Base-by-base conservation (phyloP, 1,139 yeast genomes). In the Candida sanyaensis region DNA sequence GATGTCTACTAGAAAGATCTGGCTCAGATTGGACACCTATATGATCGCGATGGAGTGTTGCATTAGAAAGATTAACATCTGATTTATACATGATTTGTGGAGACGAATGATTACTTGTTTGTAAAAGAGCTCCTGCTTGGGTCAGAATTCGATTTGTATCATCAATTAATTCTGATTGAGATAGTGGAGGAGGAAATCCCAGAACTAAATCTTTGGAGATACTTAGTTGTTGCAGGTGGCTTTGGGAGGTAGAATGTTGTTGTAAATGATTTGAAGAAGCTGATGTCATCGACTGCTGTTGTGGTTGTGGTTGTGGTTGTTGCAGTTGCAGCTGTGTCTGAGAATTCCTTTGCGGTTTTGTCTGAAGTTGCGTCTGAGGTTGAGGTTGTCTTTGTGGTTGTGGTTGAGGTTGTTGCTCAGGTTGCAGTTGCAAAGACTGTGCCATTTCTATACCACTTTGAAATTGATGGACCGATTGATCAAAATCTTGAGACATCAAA, bases 381-480 rank as follows among this genome's bases (percentile, higher is more conserved):
- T 26, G 28, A 6, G n/a, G 41, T 27, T 32, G 48, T 11, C 5
- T 32, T 33, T 32, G 42, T 29, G 12, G 31, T 33, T 42, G 53
- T 31, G 29, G 44, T 34, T 43, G 46, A 6, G 27, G 39, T 9
- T 41, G 44, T 11, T 44, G 49, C 9, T 39, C 50, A 31, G 32
- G 42, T 17, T 40, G 48, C 28, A 34, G 44, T 13, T 36, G 39
- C 24, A 36, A 10, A 17, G 39, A 8, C 23, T 36, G 39, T 9
- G 39, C 23, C 13, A 36, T 36, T 6, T 27, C 42, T 12, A 45
- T 30, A 34, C 23, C 43, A 24, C 37, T 33, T 13, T 43, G 46
- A 2, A 42, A 28, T 30, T 46, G 49, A 17, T 46, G 38, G 4
- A 47, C 43, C 1, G 45, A 27, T 11, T 41, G 47, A 31, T 47